Base-by-base conservation (phyloP, 768 basidiomycete genomes). In the Tylopilus subfusipes region DNA sequence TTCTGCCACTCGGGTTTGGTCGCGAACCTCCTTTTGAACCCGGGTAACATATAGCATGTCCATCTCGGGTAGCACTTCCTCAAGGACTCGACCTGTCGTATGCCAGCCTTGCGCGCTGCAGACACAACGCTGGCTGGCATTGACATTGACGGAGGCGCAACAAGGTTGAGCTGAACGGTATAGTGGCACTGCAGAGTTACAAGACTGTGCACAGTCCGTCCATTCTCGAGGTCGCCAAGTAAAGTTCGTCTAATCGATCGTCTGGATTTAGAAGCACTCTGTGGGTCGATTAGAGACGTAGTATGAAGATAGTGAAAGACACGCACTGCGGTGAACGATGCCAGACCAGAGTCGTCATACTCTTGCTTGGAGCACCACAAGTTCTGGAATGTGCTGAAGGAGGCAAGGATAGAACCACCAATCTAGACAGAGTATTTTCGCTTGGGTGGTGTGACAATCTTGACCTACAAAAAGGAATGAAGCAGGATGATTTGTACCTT, bases 1-100 rank as follows among this genome's bases (percentile, higher is more conserved):
- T 84, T 80, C 59, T 86, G 76, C 91, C 93, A 99, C 68, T 95
- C 96, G 30, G 73, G 76, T 62, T 88, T 86, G 63, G 67, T 85
- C 52, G 78, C 75, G 69, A 99, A 97, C 50, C 75, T 99, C 97
- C 77, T 88, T 94, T 72, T 99, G 97, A 11, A 98, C 82, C 30
- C 97, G 82, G 2, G 97, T 99, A 24, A 96, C 93, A 72, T 98
- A 99, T 16, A 99, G 78, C 36, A 99, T 97, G 65, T 99, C 97
- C 18, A 96, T 97, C 63, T 93, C 88, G 4, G 78, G 84, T 42
- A 98, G 78, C 6, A 96, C 93, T 58, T 95, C 91, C 56, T 98
- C 93, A 98, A 76, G n/a, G 84, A 85, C 63, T 93, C 90, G 67
- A 87, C 88, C 61, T 92, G 85, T 49, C 78, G 80, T 33, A 93